Conservation (phyloP, 176 grass and related monocot genomes). For the Oryza coarctata region DNA sequence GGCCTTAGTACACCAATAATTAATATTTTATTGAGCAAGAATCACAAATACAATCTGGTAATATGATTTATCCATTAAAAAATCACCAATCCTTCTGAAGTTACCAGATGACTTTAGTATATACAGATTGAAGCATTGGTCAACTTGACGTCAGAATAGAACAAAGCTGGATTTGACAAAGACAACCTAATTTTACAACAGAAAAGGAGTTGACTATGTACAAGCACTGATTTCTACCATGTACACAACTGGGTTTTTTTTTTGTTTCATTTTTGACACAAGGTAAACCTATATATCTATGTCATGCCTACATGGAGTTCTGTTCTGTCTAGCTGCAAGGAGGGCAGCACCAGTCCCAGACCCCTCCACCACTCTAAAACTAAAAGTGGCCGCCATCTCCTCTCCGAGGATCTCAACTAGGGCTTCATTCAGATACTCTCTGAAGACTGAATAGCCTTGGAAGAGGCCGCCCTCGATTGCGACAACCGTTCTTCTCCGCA, state of each 20-base stretch:
- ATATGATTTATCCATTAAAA: neutral
- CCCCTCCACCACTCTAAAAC: slow-evolving; percentile 58
- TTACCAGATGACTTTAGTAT: neutral
- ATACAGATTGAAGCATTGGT: neutral
- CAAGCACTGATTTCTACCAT: slow-evolving; percentile 19
- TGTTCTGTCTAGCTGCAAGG: slow-evolving; percentile 55
- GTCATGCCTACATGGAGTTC: slow-evolving; percentile 33
- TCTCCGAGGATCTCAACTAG: slow-evolving; percentile 77
- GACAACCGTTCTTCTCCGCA: slow-evolving; percentile 49
- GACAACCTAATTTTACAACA: neutral
- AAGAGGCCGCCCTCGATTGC: slow-evolving; percentile 76
- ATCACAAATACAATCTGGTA: neutral
- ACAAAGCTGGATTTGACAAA: neutral
- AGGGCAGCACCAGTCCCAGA: slow-evolving; percentile 76
- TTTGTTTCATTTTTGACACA: slow-evolving; percentile 49
- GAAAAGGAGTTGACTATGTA: slow-evolving; percentile 1
- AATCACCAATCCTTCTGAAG: neutral
- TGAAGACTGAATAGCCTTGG: slow-evolving; percentile 61
- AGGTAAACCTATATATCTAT: slow-evolving; percentile 12
- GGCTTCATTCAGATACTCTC: slow-evolving; percentile 76
- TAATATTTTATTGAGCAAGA: neutral
- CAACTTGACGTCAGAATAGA: neutral
- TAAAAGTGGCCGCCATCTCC: slow-evolving; percentile 56
- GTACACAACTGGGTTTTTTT: slow-evolving; percentile 34
- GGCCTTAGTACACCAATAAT: neutral